Evolutionary conservation across 495 filamentous ascomycete genomes (phyloP).

Genomic region (Cenococcum geophilum): DNA sequence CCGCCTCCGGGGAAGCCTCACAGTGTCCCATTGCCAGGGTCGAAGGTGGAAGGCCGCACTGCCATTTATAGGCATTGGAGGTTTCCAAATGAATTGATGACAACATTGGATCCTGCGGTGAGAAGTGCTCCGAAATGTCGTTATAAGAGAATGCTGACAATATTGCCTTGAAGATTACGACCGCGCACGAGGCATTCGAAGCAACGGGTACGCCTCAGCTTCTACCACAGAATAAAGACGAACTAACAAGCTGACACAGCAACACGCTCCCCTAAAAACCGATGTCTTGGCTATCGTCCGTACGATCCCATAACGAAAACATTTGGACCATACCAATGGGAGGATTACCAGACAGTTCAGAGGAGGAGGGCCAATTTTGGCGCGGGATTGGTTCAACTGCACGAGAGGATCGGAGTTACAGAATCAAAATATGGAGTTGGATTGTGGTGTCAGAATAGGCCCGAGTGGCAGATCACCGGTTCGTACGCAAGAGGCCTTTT

Average conservation of each 20-base stretch:
- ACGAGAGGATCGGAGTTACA: constrained; percentile 60
- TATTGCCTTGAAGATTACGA: constrained; percentile 47
- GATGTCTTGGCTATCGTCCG: constrained; percentile 73
- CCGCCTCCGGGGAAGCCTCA: constrained; percentile 58
- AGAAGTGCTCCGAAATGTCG: neutral
- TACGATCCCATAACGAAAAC: constrained; percentile 71
- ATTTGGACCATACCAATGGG: constrained; percentile 75
- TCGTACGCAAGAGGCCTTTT: constrained; percentile 23
- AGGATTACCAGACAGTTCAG: constrained; percentile 74
- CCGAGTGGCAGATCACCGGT: constrained; percentile 96
- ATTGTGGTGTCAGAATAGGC: constrained; percentile 91
- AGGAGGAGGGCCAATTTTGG: constrained; percentile 77
- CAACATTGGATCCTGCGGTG: constrained; percentile 68
- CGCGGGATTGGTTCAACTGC: constrained; percentile 76
- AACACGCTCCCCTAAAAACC: constrained; percentile 42
- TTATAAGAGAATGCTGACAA: neutral
- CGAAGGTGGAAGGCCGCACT: constrained; percentile 64
- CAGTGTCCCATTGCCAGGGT: constrained; percentile 64
- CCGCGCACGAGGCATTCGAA: constrained; percentile 79
- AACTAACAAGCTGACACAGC: constrained; percentile 13
- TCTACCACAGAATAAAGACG: neutral
- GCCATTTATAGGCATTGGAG: constrained; percentile 79
- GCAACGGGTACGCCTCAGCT: constrained; percentile 44
- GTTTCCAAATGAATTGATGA: constrained; percentile 62
- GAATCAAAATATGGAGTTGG: constrained; percentile 75